Percentiles rank a stretch among this genome's conserved stretches.
These are phyloP conservation scores for Eucalyptus erythrocorys DNA, from an alignment of 345 rosid genomes.

Conservation along the genomic window DNA sequence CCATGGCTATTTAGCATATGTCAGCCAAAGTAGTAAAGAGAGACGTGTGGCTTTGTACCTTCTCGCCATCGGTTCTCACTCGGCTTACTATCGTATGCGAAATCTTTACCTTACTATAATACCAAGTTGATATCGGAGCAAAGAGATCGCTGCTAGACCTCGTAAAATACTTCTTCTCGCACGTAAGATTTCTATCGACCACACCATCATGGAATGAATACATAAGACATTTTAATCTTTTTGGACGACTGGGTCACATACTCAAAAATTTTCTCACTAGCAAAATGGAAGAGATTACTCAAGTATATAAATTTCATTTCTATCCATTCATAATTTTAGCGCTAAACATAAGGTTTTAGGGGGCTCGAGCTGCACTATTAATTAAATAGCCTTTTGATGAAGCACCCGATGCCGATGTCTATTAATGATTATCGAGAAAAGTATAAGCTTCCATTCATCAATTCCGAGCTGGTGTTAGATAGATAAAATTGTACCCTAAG, in stretches of 20 bases:
- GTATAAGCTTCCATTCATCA: neutral
- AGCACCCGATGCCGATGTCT: neutral
- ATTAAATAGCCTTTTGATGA: neutral
- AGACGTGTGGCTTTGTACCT: neutral
- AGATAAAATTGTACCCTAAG: neutral
- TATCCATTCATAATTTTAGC: neutral
- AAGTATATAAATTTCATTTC: neutral
- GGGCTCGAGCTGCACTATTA: neutral
- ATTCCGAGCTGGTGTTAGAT: neutral
- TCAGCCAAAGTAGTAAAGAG: neutral
- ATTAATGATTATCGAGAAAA: neutral
- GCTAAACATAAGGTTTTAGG: neutral
- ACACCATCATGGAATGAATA: neutral
- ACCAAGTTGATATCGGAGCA: neutral
- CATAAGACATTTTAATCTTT: neutral
- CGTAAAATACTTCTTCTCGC: neutral
- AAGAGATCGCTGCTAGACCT: neutral
- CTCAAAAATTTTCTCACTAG: neutral
- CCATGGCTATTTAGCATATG: neutral
- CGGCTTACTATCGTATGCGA: neutral
- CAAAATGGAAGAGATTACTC: neutral
- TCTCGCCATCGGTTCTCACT: neutral
- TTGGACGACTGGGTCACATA: neutral
- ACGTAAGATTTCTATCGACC: neutral
- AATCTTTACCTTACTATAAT: neutral